Base-by-base conservation (phyloP, 2,329 filamentous ascomycete genomes). In the Atkinsonella texensis region DNA sequence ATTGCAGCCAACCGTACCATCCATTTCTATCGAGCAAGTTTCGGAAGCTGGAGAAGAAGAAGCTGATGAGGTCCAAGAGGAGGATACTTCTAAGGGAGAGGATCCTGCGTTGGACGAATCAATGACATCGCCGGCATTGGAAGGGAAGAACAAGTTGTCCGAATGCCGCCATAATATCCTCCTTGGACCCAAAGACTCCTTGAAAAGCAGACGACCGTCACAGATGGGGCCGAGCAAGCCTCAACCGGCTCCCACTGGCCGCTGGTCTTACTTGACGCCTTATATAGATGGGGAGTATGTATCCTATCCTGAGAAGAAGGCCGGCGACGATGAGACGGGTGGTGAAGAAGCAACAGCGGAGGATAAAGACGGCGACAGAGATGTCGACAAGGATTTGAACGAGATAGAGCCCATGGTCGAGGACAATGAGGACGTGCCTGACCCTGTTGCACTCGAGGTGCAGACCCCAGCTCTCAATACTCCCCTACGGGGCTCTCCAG, bases 251-350 rank as follows among this genome's bases (percentile, higher is more conserved):
- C 65, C 63, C 12, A 51, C 50, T 12, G 65, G 67, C 2, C 63
- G 64, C 20, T 72, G 68, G 65, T 59, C 67, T 18, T 57, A 69
- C 41, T 60, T 73, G 9, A 72, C 67, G 2, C 68, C 70, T 4
- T 73, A 71, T 48, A 52, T 73, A 8, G 62, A 66, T 32, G 67
- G 64, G 15, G 69, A 72, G 52, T 69, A 61, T 50, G 55, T 66
- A 23, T 55, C 62, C 2, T 71, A 72, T 44, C 70, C 70, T 1
- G 70, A 71, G 51, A 68, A 61, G 54, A 68, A 62, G 52, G 53
- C 56, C 17, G 60, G 60, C 15, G 63, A 68, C 8, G 67, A 67
- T 17, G 66, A 68, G 18, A 57, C 55, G 3, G 54, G 58, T 32
- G 54, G 56, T 23, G 65, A 68, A 8, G 65, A 68, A 28, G 56